Percentiles rank a stretch among this genome's conserved stretches.
Evolutionary conservation across 495 filamentous ascomycete species (phyloP).

Genomic region (Podospora pseudocomata): DNA sequence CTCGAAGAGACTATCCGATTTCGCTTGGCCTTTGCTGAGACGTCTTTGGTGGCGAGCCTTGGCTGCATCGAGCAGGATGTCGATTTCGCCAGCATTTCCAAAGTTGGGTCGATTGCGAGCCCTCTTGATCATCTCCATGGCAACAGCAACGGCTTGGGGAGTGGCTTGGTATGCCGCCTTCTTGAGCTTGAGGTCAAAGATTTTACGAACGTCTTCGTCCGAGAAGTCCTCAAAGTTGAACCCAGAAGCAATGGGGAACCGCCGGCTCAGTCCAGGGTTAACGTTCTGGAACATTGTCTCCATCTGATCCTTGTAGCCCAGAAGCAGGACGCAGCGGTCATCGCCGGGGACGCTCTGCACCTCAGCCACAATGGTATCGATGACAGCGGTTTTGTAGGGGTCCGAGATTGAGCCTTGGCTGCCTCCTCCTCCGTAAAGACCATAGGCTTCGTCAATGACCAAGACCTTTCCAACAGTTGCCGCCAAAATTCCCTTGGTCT

Average conservation of each 20-base stretch:
- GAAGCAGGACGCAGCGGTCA: slow-evolving; percentile 70
- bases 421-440: slow-evolving; percentile 38
- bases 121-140: slow-evolving; percentile 49
- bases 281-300: slow-evolving; percentile 73
- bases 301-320: slow-evolving; percentile 79
- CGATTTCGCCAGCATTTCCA: slow-evolving; percentile 61
- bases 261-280: slow-evolving; percentile 68
- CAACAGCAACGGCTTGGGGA: slow-evolving; percentile 40
- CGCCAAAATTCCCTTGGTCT: slow-evolving; percentile 68
- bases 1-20: slow-evolving; percentile 40
- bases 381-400: slow-evolving; percentile 59
- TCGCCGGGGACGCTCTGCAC: slow-evolving; percentile 74
- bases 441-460: slow-evolving; percentile 75
- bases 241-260: slow-evolving; percentile 61
- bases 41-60: slow-evolving; percentile 58
- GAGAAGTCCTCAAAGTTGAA: slow-evolving; percentile 72
- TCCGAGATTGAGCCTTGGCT: slow-evolving; percentile 36
- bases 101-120: slow-evolving; percentile 56
- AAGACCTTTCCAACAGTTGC: slow-evolving; percentile 67
- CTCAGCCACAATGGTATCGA: slow-evolving; percentile 81
- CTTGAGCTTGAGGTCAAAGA: slow-evolving; percentile 57
- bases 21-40: slow-evolving; percentile 26
- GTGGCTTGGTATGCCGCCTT: slow-evolving; percentile 44
- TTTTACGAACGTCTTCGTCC: slow-evolving; percentile 52
- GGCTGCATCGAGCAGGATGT: slow-evolving; percentile 59